Percentiles rank a stretch among this genome's conserved stretches.
Conservation (phyloP, 176 grass and related monocot species). For the Echinochloa phyllopogon region DNA sequence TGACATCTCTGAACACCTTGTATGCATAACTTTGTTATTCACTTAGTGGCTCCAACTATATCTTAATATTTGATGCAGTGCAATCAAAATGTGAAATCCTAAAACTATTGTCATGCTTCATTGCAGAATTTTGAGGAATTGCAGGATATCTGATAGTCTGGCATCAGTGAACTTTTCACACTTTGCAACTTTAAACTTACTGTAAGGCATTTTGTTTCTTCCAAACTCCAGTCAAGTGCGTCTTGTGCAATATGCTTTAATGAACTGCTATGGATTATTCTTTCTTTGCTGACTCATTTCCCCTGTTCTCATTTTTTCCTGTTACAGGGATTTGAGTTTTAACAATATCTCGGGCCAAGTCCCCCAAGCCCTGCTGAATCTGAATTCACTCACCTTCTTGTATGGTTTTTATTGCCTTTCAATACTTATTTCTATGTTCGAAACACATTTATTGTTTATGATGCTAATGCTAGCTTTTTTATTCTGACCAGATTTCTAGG, state of each 20-base stretch:
- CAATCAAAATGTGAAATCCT: not conserved
- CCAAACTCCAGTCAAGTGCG: not conserved
- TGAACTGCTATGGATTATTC: not conserved
- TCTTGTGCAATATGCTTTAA: not conserved
- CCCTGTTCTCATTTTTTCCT: not conserved
- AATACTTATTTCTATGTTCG: conserved; percentile 41
- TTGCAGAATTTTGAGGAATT: conserved; percentile 87
- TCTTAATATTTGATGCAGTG: not conserved
- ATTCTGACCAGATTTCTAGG: conserved; percentile 67
- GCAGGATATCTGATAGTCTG: conserved; percentile 78
- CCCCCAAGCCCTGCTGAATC: conserved; percentile 58
- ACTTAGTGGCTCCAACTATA: conserved; percentile 1
- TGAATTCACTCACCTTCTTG: conserved; percentile 47
- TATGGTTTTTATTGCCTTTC: conserved; percentile 27
- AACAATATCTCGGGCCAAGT: conserved; percentile 80
- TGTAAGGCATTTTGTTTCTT: conserved; percentile 52
- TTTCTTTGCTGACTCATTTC: conserved; percentile 13
- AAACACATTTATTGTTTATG: not conserved
- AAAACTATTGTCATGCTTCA: conserved; percentile 23
- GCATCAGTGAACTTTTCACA: conserved; percentile 61
- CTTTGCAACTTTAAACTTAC: conserved; percentile 36
- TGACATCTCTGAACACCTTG: conserved; percentile 68
- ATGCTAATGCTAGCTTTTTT: conserved; percentile 6
- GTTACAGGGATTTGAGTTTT: conserved; percentile 81
- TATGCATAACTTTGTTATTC: conserved; percentile 36